Evolutionary conservation across 2,329 filamentous ascomycete species (phyloP), one percentile per base, ranked within the genome.

Genomic region (Alternaria triticina): DNA sequence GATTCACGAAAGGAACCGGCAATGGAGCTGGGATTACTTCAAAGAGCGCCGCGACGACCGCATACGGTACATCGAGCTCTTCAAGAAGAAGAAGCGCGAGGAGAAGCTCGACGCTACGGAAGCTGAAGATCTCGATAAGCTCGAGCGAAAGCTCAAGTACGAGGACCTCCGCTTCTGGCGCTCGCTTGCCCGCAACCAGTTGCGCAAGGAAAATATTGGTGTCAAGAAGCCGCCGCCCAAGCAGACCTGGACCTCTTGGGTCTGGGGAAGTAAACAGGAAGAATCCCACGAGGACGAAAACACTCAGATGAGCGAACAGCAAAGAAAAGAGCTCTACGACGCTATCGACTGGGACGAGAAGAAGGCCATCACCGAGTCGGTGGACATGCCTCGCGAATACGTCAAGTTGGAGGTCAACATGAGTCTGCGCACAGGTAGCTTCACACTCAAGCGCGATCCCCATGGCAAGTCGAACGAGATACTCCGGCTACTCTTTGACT

Each of bases 261-360:
- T 70, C 0, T 98, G 95, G 94, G 94, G 95, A 20, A 61, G 72
- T 56, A 81, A 80, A 62, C 92, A 87, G 54, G 85, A 90, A 54
- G 83, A 86, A 54, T 86, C 91, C 44, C 85, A 91, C 47, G 86
- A 89, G 5, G 91, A 96, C 70, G 91, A 94, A 66, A 55, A 59
- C 27, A 92, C 90, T 0, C 88, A 93, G 63, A 97, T 99, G 86
- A 96, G 93, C 0, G 96, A 99, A 65, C 90, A 98, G 79, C 94
- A 99, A 78, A 90, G 95, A 45, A 94, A 98, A 78, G 95, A 99
- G 80, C 87, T 99, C 10, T 99, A 98, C 79, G 91, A 96, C 71
- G 96, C 93, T 54, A 99, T 99, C 73, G 96, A 98, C 74, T 99
- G 95, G 90, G 93, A 99, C 66, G 96, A 99, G 80, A 98, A 97